Conservation (phyloP, 2,329 filamentous ascomycete genomes). For the Fusarium piperis region DNA sequence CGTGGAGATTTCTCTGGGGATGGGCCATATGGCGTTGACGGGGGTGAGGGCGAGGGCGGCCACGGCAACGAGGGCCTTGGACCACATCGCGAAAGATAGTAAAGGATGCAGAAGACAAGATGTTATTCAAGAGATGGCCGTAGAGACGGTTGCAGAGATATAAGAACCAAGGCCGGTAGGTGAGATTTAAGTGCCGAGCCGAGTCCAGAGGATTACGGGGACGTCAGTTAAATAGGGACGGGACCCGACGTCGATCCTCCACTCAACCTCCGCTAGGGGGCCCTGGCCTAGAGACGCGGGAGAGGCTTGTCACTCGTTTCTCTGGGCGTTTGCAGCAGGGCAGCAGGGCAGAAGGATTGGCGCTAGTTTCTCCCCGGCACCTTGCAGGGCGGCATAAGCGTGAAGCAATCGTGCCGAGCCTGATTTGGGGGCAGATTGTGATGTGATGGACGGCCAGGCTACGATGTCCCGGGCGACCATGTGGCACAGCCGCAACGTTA, state of each 20-base stretch:
- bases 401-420: conserved; percentile 1
- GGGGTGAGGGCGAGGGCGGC: conserved; percentile 53
- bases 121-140: background rate
- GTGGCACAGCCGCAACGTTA: conserved; percentile 43
- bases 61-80: conserved; percentile 48
- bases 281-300: background rate
- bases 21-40: conserved; percentile 67
- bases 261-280: conserved; percentile 16
- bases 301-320: conserved; percentile 9
- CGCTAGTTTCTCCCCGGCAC: background rate
- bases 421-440: conserved; percentile 17
- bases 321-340: background rate
- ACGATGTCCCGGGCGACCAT: conserved; percentile 6
- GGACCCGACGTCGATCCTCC: conserved; percentile 18
- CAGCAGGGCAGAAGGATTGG: background rate
- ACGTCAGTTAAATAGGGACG: conserved; percentile 38
- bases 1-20: conserved; percentile 60
- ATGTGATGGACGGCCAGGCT: conserved; percentile 8
- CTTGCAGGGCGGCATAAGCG: background rate
- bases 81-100: conserved; percentile 39
- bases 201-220: conserved; percentile 2
- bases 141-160: background rate
- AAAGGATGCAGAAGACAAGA: background rate
- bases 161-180: conserved; percentile 4
- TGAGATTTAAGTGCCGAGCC: conserved; percentile 19